Conservation (phyloP, 2,329 filamentous ascomycete species). For the Apiospora kogelbergensis region DNA sequence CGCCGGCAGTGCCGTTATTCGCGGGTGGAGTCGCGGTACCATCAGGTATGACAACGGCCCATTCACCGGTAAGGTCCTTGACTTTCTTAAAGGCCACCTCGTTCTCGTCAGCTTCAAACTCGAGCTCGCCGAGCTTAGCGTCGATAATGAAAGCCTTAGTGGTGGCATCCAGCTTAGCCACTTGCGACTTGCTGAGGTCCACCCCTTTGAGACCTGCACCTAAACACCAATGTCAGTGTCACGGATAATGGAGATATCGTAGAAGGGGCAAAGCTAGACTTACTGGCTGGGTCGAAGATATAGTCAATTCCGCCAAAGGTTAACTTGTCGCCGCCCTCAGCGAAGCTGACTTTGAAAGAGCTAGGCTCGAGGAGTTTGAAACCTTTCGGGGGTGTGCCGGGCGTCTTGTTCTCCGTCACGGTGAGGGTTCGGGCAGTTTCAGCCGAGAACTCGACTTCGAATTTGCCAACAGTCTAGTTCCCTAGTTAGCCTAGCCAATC, state of each 20-base stretch:
- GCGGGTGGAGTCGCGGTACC: not conserved
- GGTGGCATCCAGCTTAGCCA: conserved; percentile 36
- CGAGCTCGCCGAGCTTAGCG: conserved; percentile 35
- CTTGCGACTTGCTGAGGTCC: conserved; percentile 36
- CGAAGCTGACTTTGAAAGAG: conserved; percentile 36
- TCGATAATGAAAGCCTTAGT: conserved; percentile 37
- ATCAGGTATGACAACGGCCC: conserved; percentile 14
- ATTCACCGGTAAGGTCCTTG: conserved; percentile 22
- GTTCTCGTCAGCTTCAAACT: conserved; percentile 42
- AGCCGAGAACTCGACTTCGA: conserved; percentile 42
- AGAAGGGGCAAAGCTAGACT: conserved; percentile 15
- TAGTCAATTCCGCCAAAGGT: conserved; percentile 42
- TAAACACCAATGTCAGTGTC: not conserved
- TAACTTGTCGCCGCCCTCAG: conserved; percentile 29
- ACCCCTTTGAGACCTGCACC: conserved; percentile 24
- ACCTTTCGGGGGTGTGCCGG: conserved; percentile 34
- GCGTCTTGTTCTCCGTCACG: conserved; percentile 37
- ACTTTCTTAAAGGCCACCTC: conserved; percentile 26
- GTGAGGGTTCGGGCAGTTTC: conserved; percentile 31
- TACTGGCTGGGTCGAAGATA: conserved; percentile 34
- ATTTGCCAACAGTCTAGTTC: conserved; percentile 13
- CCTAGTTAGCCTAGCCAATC: not conserved
- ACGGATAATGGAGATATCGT: too few species aligned
- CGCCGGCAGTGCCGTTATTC: not conserved
- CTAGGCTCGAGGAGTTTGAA: conserved; percentile 38